Evolutionary conservation across 306 rosid genomes (phyloP).

Genomic region (Lathyrus sativus): DNA sequence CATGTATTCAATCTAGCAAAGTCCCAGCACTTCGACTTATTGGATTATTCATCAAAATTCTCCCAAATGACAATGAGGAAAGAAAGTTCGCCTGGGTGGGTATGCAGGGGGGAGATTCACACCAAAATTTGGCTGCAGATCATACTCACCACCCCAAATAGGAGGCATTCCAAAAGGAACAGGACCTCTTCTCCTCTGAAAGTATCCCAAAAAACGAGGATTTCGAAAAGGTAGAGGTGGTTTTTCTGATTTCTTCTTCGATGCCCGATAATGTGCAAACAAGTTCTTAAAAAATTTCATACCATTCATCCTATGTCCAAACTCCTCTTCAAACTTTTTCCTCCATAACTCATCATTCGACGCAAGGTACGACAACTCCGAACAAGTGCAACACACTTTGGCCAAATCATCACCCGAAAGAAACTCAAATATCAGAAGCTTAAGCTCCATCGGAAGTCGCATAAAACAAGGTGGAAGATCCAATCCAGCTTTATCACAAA

Average conservation of each 20-base stretch:
- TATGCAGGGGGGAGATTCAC: constrained; percentile 23
- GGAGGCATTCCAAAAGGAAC: constrained; percentile 39
- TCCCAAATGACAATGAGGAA: constrained; percentile 38
- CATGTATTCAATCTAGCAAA: constrained; percentile 8
- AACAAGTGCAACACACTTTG: constrained; percentile 52
- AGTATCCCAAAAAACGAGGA: not conserved
- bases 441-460: constrained; percentile 70
- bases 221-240: not conserved
- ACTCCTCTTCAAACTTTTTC: constrained; percentile 57
- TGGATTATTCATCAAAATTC: constrained; percentile 32
- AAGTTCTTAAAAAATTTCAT: constrained; percentile 42
- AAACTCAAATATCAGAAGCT: constrained; percentile 61
- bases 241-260: constrained; percentile 34
- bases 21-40: constrained; percentile 12
- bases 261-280: constrained; percentile 42
- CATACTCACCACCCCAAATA: constrained; percentile 51
- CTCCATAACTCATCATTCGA: constrained; percentile 63
- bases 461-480: constrained; percentile 65
- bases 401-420: constrained; percentile 64
- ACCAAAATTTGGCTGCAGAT: constrained; percentile 40
- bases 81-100: constrained; percentile 24
- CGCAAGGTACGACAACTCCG: constrained; percentile 56
- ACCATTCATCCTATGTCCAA: constrained; percentile 8
- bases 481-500: constrained; percentile 66
- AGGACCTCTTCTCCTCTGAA: constrained; percentile 29